Base-by-base conservation (phyloP, 2,329 filamentous ascomycete genomes). In the Ceratocystis alfenasii region DNA sequence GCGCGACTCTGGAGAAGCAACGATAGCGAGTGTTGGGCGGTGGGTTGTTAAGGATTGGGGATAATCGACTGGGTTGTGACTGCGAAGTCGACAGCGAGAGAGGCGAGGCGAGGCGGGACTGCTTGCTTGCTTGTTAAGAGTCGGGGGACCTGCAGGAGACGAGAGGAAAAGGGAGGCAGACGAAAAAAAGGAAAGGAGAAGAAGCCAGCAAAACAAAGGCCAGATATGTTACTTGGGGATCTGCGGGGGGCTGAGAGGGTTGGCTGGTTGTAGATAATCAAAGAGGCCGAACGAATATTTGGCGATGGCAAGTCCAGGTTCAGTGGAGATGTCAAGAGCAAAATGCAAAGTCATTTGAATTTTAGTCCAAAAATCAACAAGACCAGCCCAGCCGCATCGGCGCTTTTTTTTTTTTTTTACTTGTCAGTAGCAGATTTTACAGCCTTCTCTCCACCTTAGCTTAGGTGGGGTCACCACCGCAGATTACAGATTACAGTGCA, bases 301-400 rank as follows among this genome's bases (percentile, higher is more conserved):
- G 48, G 48, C 48, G 48, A 25, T 25, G 25, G 48, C 20, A 53
- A 28, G 22, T 53, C 20, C 22, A 28, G 15, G 15, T 53, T 53
- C 48, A 28, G 25, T 6, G 48, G 55, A 59, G 17, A n/a, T 59
- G 25, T 59, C 10, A 4, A 30, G 33, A 36, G 15, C 28, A 33
- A 33, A 30, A 17, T 30, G 10, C 15, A 5, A 55, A 55, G 8
- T 20, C 33, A 36, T 59, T 20, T n/a, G 33, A n/a, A 62, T 45
- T 62, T 22, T 25, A 17, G 60, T 5, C 22, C 28, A n/a, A 59
- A 59, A 30, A 33, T 36, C 15, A 59, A 59, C 30, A 36, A 36
- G 53, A 30, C 53, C 50, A 48, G 50, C 5, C 53, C 53, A 57
- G 28, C 55, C 55, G 28, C 55, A 59, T 59, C 55, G 55, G 55